These are phyloP conservation scores for Chalara sp. DNA, from an alignment of 2,329 filamentous ascomycete species.

Conservation along the genomic window DNA sequence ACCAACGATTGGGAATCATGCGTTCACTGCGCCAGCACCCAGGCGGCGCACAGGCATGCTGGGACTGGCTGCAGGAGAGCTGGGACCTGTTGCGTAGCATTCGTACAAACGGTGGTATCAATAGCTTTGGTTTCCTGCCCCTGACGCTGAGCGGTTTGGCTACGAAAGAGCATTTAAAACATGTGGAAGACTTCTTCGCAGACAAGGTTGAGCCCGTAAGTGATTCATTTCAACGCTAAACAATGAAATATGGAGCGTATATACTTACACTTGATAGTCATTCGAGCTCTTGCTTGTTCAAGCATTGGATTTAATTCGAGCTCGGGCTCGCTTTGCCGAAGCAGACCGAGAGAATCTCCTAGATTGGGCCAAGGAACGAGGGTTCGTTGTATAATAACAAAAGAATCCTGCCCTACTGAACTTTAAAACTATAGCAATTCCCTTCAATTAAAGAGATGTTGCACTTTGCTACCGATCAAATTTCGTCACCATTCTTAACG, in stretches of 20 bases:
- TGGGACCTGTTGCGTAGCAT: background rate
- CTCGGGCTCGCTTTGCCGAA: constrained; percentile 9
- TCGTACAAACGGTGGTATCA: background rate
- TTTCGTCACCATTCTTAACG: no score
- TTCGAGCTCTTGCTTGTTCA: constrained; percentile 3
- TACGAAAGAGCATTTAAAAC: background rate
- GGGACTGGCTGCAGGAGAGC: background rate
- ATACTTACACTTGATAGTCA: constrained; percentile 3
- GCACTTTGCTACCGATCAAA: no score
- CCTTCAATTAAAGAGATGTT: no score
- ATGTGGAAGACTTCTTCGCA: constrained; percentile 1
- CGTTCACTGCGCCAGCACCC: background rate
- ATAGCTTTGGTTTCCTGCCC: background rate
- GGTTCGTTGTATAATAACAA: background rate
- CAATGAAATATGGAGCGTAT: no score
- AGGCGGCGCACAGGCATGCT: background rate
- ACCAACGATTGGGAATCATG: background rate
- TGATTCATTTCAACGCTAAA: no score
- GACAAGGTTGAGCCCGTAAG: no score
- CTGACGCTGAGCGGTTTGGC: background rate
- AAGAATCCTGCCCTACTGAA: no score
- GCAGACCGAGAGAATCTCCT: constrained; percentile 11
- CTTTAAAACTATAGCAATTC: no score
- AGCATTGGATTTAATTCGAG: constrained; percentile 7
- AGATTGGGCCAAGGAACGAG: constrained; percentile 11